Conservation (phyloP, 192 early-diverging fungal species). For the Umbelopsis vinacea region DNA sequence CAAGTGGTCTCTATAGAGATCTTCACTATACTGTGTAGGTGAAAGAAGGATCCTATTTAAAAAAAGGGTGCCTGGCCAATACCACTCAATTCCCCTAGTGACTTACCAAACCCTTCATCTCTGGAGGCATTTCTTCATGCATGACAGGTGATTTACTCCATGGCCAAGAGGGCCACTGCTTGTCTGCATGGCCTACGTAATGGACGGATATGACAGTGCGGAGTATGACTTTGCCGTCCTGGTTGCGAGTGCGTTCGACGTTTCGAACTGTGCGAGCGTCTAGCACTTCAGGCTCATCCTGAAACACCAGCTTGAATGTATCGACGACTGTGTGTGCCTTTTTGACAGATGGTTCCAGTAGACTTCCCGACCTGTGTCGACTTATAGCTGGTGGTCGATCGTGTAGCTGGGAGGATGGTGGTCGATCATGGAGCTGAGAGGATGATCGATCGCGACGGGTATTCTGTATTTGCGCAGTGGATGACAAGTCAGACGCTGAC, state of each 20-base stretch:
- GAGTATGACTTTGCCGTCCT: not conserved
- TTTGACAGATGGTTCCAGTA: not conserved
- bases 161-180: constrained; percentile 5
- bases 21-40: not conserved
- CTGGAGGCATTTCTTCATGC: constrained; percentile 16
- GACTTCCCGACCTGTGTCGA: not conserved
- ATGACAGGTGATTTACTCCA: constrained; percentile 18
- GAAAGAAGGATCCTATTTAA: too few species aligned
- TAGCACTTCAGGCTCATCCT: constrained; percentile 9
- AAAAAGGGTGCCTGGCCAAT: too few species aligned
- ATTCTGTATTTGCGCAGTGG: not conserved
- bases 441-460: not conserved
- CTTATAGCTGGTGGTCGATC: not conserved
- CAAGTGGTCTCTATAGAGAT: not conserved
- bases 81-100: too few species aligned
- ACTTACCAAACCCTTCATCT: constrained; percentile 9
- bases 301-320: not conserved
- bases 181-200: not conserved
- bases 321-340: not conserved
- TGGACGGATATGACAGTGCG: not conserved
- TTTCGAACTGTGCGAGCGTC: not conserved
- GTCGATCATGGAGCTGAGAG: not conserved
- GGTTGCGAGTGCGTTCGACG: not conserved
- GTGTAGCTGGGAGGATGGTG: not conserved
- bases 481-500: not conserved